phyloP scores from a whole-genome alignment of 345 rosid species.

The Noccaea bulbosa region DNA sequence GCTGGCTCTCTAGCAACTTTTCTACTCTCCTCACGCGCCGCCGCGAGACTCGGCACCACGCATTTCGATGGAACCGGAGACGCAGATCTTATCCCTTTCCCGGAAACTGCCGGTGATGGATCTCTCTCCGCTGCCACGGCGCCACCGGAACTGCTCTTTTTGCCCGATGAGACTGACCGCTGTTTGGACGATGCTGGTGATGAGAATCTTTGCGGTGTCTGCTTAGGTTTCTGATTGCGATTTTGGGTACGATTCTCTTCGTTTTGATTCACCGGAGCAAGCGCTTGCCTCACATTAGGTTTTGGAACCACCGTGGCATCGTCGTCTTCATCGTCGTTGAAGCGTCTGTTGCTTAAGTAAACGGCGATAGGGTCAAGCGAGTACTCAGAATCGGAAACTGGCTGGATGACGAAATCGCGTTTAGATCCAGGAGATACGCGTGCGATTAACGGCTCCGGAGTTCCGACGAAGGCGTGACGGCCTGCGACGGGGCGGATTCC shows the following conservation, averaged over 20 bases:
- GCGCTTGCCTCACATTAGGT: conserved; percentile 52
- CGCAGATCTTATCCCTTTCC: conserved; percentile 79
- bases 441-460: conserved; percentile 83
- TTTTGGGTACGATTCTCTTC: conserved; percentile 32
- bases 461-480: conserved; percentile 81
- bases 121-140: conserved; percentile 57
- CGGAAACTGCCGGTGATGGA: conserved; percentile 62
- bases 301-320: conserved; percentile 10
- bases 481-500: conserved; percentile 93
- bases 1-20: conserved; percentile 73
- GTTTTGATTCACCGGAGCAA: conserved; percentile 52
- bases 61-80: conserved; percentile 94
- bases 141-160: conserved; percentile 42
- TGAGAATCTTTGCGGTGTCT: conserved; percentile 68
- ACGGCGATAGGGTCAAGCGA: conserved; percentile 76
- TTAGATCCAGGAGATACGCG: conserved; percentile 68
- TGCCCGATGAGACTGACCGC: conserved; percentile 61
- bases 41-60: conserved; percentile 79
- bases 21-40: conserved; percentile 80
- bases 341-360: conserved; percentile 58
- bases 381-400: conserved; percentile 75
- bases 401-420: conserved; percentile 84
- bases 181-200: conserved; percentile 78
- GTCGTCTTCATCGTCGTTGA: conserved; percentile 17
- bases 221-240: conserved; percentile 42